Evolutionary conservation across 768 basidiomycete genomes (phyloP), one percentile per base, ranked within the genome.

Genomic region (Pleurotus tuoliensis): DNA sequence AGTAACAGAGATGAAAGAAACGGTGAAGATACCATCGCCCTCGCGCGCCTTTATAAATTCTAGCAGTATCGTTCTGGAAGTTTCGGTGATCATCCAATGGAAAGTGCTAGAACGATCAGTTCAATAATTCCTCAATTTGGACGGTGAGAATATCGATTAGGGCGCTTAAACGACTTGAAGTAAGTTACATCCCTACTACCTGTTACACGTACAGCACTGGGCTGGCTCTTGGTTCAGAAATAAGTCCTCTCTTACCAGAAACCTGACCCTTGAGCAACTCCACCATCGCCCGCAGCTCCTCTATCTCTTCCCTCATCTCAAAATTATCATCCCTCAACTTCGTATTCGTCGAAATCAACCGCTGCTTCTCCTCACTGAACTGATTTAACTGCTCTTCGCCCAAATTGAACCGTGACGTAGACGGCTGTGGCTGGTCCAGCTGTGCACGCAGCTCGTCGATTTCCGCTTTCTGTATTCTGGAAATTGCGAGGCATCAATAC

Each of bases 281-380:
- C 9, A 91, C 75, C 78, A 87, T 89, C 20, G 82, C 86, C 56
- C 77, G 78, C 69, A 91, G 67, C 62, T 90, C 88, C 59, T 90
- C 75, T 3, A 75, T 62, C 56, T 77, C 76, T 40, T 73, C 75
- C 58, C 70, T 76, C 46, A 80, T 57, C 12, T 69, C 70, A 37
- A 61, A 56, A 58, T 91, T 92, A 59, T 87, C 81, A 18, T 83
- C 81, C 34, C 75, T 72, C 44, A 91, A 64, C 54, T 72, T 75
- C 46, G 72, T 69, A 61, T 88, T 88, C n/a, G 72, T 68, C 16
- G 75, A 69, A n/a, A 66, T 69, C 43, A 86, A 65, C 13, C 69
- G 62, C 12, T 71, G 71, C 64, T 80, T 83, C 64, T 82, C 80
- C 1, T 67, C 63, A 8, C 75, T 71, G 46, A 82, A 77, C 8